Evolutionary conservation across 2,329 filamentous ascomycete species (phyloP).

Genomic region (Ilyonectria sp.): DNA sequence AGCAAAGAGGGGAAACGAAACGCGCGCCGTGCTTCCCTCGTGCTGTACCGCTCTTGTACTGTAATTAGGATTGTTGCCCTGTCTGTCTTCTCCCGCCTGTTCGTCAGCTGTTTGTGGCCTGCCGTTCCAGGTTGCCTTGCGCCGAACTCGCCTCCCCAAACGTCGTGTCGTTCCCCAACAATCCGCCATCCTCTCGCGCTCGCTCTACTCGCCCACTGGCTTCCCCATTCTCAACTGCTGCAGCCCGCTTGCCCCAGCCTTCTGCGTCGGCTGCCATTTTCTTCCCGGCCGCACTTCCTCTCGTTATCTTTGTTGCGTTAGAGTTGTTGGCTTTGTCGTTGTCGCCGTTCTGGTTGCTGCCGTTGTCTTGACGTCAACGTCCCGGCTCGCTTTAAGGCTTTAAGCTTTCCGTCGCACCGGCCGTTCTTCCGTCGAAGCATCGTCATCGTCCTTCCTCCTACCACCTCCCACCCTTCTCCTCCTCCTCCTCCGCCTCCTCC

Average conservation of each 20-base stretch:
- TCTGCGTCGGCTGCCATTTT: slow-evolving; percentile 13
- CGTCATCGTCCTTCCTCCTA: slow-evolving; percentile 14
- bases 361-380: slow-evolving; percentile 23
- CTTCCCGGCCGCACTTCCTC: not conserved
- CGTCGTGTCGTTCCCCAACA: slow-evolving; percentile 21
- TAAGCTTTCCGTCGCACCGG: slow-evolving; percentile 9
- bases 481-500: not conserved
- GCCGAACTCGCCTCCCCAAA: slow-evolving; percentile 15
- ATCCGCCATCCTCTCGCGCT: slow-evolving; percentile 23
- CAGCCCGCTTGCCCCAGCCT: slow-evolving; percentile 18
- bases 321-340: not conserved
- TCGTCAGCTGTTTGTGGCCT: slow-evolving; percentile 2
- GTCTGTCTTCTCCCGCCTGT: not conserved
- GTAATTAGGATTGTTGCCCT: not conserved
- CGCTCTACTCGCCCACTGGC: slow-evolving; percentile 24
- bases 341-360: not conserved
- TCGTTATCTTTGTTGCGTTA: not conserved
- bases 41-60: not conserved
- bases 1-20: slow-evolving; percentile 2
- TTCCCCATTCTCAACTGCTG: slow-evolving; percentile 19
- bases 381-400: slow-evolving; percentile 16
- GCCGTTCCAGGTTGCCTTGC: slow-evolving; percentile 1
- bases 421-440: slow-evolving; percentile 20
- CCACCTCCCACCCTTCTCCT: slow-evolving; percentile 1
- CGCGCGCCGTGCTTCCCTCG: not conserved